Base-by-base conservation (phyloP, 108 stramenopile species). In the Skeletonema marinoi region DNA sequence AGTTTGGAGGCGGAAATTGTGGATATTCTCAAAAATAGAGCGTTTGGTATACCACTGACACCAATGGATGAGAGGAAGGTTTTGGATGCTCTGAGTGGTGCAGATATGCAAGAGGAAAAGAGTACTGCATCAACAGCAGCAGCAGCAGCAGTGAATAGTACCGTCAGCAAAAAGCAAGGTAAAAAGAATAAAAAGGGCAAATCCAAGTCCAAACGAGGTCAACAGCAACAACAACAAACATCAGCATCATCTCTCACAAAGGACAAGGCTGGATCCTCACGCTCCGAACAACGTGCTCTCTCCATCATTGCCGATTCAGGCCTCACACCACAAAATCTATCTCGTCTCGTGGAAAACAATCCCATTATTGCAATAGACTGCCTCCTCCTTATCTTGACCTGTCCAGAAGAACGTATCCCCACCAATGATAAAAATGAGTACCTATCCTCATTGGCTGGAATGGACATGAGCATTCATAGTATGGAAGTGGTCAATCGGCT, bases 401-500 rank as follows among this genome's bases (percentile, higher is more conserved):
- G 87, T 51, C 78, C 77, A 6, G 44, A 68, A 58, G 62, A 66
- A 17, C 41, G 46, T 41, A 51, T 32, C 7, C 42, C 29, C 74
- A 60, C 56, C 25, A 44, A 79, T 10, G 36, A 69, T 16, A 89
- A 88, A 67, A 92, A 91, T 62, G 95, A 96, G 51, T 98, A 95
- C 78, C 85, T 98, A 8, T 91, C 92, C 32, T 94, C 94, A 2
- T 77, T 99, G 70, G 98, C 98, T 39, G 86, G 91, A n/a, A 98
- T 99, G 98, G 97, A 98, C 46, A 97, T 99, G 97, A 91, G 88
- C 32, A 81, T 99, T 32, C 97, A 99, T 72, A 89, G 89, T 60
- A 99, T 99, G 98, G 98, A 99, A 82, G 93, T 95, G 38, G 95
- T 96, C 41, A 96, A 97, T 87, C 93, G 93, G 10, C 83, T 97